phyloP scores from a whole-genome alignment of 257 asterid genomes.

The Thymus mandschuricus region DNA sequence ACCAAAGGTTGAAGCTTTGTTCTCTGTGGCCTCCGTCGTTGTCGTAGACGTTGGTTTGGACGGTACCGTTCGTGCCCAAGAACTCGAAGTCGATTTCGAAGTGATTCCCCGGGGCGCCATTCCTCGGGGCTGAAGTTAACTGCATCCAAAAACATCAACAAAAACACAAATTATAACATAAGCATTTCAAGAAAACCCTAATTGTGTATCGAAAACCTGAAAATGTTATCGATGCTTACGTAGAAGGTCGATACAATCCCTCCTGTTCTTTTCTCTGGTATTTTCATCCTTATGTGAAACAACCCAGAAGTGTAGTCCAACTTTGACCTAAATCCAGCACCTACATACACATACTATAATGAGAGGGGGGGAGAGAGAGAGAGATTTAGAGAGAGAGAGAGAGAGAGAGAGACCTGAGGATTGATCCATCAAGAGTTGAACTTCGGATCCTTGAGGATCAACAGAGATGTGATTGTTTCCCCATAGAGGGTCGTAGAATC shows the following conservation, averaged over 20 bases:
- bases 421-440: conserved; percentile 43
- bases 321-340: conserved; percentile 63
- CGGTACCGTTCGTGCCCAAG: conserved; percentile 46
- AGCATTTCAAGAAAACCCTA: background rate
- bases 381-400: background rate
- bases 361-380: conserved; percentile 5
- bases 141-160: background rate
- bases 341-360: conserved; percentile 17
- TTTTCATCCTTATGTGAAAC: conserved; percentile 51
- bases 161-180: background rate
- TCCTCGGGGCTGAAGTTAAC: conserved; percentile 42
- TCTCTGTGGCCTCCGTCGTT: conserved; percentile 53
- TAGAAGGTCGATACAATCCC: conserved; percentile 57
- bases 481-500: conserved; percentile 42
- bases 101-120: conserved; percentile 34
- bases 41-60: conserved; percentile 59
- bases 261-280: conserved; percentile 39
- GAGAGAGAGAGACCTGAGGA: conserved; percentile 39
- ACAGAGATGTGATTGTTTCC: conserved; percentile 48
- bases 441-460: conserved; percentile 41
- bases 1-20: conserved; percentile 54
- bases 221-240: conserved; percentile 27
- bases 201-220: background rate
- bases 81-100: conserved; percentile 64
- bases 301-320: conserved; percentile 47